A percentile compares a stretch with the other conserved stretches of the same genome.
phyloP scores from a whole-genome alignment of 2,329 filamentous ascomycete species.

The Penicillium sp. region DNA sequence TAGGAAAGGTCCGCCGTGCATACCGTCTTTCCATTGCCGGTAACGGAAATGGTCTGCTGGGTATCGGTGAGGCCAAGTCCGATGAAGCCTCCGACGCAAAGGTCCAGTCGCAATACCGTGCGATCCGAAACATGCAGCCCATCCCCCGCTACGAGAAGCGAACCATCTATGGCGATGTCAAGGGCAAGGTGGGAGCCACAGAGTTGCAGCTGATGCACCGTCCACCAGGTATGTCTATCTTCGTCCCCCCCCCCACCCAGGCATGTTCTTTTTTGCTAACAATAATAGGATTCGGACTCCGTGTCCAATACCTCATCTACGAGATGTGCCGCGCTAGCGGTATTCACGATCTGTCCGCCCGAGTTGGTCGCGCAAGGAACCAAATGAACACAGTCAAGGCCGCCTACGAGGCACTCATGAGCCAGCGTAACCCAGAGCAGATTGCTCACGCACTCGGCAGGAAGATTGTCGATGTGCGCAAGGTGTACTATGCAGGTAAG shows the following conservation, averaged over 20 bases:
- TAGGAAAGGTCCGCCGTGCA: constrained; percentile 81
- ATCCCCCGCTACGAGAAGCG: constrained; percentile 85
- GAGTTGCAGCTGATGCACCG: constrained; percentile 77
- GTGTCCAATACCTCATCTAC: constrained; percentile 86
- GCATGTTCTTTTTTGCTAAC: constrained; percentile 8
- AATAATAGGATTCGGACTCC: constrained; percentile 79
- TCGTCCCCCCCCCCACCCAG: not conserved
- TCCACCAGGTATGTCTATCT: constrained; percentile 70
- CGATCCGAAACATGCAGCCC: constrained; percentile 91
- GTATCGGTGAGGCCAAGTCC: constrained; percentile 86
- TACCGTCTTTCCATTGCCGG: constrained; percentile 81
- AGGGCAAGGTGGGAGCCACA: constrained; percentile 82
- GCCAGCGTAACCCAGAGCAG: constrained; percentile 82
- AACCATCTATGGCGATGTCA: constrained; percentile 83
- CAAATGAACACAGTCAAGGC: constrained; percentile 98
- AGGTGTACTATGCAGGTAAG: constrained; percentile 91
- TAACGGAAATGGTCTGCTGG: constrained; percentile 80
- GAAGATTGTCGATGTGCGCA: constrained; percentile 93
- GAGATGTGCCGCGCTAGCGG: constrained; percentile 88
- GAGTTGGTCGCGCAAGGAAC: constrained; percentile 81
- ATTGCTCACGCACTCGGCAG: constrained; percentile 85
- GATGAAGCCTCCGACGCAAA: constrained; percentile 67
- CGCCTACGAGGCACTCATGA: constrained; percentile 74
- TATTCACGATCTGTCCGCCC: constrained; percentile 80
- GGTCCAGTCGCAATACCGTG: constrained; percentile 72